phyloP scores from a whole-genome alignment of 73 alveolate genomes.

The Paramecium caudatum region DNA sequence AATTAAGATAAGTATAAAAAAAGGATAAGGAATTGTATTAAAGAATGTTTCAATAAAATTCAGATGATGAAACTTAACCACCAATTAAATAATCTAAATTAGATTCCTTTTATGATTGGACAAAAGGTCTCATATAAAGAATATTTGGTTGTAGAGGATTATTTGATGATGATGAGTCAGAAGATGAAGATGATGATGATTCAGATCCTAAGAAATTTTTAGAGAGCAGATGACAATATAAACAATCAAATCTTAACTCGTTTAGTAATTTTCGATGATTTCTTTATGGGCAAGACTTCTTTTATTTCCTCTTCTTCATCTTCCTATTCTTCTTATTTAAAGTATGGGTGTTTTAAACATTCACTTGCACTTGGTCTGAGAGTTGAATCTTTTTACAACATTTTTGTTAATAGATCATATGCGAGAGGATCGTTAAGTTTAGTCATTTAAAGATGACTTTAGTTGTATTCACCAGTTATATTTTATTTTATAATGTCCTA shows the following conservation, averaged over 20 bases:
- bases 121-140: neutral
- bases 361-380: slow-evolving; percentile 27
- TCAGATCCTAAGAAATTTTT: slow-evolving; percentile 36
- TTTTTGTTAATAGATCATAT: neutral
- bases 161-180: neutral
- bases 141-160: neutral
- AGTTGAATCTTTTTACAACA: neutral
- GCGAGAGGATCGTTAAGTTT: slow-evolving; percentile 13
- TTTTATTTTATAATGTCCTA: slow-evolving; percentile 5
- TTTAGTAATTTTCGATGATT: neutral
- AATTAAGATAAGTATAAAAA: neutral
- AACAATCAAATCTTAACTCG: slow-evolving; percentile 50
- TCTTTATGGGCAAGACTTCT: no score
- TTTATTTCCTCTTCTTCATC: neutral
- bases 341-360: slow-evolving; percentile 19
- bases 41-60: neutral
- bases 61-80: neutral
- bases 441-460: neutral
- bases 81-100: neutral
- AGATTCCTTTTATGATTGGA: neutral
- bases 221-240: slow-evolving; percentile 9
- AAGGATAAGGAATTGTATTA: neutral
- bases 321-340: neutral
- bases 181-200: neutral
- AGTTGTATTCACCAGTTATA: neutral